A percentile compares a stretch with the other conserved stretches of the same genome.
These are phyloP conservation scores for Neocallimastix lanati DNA, from an alignment of 192 early-diverging fungal genomes.

Conservation along the genomic window DNA sequence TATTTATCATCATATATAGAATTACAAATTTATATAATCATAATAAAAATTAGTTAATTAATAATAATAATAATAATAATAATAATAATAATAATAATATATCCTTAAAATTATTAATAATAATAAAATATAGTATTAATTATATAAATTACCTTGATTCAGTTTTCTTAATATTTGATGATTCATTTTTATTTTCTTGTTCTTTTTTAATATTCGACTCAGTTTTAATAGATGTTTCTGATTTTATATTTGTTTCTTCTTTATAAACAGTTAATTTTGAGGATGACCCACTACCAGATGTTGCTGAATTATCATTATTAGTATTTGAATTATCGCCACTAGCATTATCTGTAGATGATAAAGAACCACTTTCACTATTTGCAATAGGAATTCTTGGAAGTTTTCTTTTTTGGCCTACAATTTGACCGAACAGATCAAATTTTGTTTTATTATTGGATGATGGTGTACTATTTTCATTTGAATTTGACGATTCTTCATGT, in stretches of 20 bases:
- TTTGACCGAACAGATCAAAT: not conserved
- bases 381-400: not conserved
- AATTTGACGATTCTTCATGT: not conserved
- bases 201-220: not conserved
- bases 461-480: not conserved
- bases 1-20: no score
- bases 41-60: no score
- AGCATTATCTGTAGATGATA: not conserved
- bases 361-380: not conserved
- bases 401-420: not conserved
- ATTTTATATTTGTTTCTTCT: not conserved
- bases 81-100: no score
- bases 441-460: not conserved
- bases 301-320: not conserved
- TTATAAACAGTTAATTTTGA: not conserved
- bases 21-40: no score
- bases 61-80: no score
- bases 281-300: not conserved
- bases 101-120: no score
- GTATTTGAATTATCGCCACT: not conserved
- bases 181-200: not conserved
- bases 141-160: no score
- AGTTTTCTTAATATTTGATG: not conserved
- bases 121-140: no score
- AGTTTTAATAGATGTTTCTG: not conserved